phyloP scores from a whole-genome alignment of 192 early-diverging fungal species.

The Kickxella alabastrina region DNA sequence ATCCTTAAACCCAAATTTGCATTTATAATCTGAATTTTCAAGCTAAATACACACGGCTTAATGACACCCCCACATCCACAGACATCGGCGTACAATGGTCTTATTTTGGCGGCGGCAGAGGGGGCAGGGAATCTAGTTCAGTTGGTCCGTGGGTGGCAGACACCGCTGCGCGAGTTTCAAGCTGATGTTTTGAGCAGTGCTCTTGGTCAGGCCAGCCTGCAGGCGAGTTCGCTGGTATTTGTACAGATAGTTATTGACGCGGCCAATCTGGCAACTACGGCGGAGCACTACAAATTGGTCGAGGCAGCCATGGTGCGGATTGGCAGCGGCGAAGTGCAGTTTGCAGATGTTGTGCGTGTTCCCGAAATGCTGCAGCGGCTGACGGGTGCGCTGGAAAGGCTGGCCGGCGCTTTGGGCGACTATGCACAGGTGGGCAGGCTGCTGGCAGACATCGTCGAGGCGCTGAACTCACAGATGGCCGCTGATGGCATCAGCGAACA shows the following conservation, averaged over 20 bases:
- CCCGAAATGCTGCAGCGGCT: slow-evolving; percentile 26
- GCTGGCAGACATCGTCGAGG: slow-evolving; percentile 15
- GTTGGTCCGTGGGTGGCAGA: slow-evolving; percentile 2
- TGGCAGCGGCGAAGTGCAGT: not conserved
- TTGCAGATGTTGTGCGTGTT: slow-evolving; percentile 13
- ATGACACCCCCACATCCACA: too few relatives aligned
- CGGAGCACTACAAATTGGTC: slow-evolving; percentile 7
- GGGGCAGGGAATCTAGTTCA: too few relatives aligned
- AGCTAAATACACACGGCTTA: too few relatives aligned
- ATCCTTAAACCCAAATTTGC: too few relatives aligned
- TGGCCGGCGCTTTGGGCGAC: not conserved
- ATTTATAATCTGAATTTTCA: too few relatives aligned
- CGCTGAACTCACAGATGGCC: slow-evolving; percentile 23
- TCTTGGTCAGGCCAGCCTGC: not conserved
- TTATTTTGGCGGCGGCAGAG: too few relatives aligned
- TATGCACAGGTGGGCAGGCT: slow-evolving; percentile 7
- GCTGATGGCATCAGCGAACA: not conserved
- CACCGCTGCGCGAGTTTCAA: slow-evolving; percentile 5
- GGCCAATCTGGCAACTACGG: slow-evolving; percentile 10
- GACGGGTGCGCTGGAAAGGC: not conserved
- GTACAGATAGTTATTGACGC: slow-evolving; percentile 28
- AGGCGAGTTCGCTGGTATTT: slow-evolving; percentile 7
- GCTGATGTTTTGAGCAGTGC: not conserved
- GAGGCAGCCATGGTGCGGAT: slow-evolving; percentile 6
- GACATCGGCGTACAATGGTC: too few relatives aligned